Percentiles rank a stretch among this genome's conserved stretches.
Conservation (phyloP, 495 filamentous ascomycete species). For the Annulohypoxylon nitens region DNA sequence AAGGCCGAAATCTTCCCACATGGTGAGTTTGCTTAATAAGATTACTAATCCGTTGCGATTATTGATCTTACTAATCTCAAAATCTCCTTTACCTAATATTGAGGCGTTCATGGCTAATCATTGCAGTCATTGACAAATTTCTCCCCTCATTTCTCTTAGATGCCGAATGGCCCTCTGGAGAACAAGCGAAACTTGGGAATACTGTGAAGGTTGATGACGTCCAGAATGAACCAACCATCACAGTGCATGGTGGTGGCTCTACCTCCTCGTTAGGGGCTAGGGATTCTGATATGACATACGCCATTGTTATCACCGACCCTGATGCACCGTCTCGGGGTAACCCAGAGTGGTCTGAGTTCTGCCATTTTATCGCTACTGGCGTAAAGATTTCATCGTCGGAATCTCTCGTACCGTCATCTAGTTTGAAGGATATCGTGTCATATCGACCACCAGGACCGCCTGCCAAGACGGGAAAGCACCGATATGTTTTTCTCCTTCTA, state of each 20-base stretch:
- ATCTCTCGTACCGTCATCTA: slow-evolving; percentile 35
- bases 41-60: neutral
- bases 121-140: slow-evolving; percentile 74
- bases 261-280: slow-evolving; percentile 8
- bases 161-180: slow-evolving; percentile 62
- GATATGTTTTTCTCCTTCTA: slow-evolving; percentile 75
- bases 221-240: slow-evolving; percentile 64
- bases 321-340: slow-evolving; percentile 75
- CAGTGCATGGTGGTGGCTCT: slow-evolving; percentile 42
- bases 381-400: slow-evolving; percentile 31
- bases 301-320: slow-evolving; percentile 73
- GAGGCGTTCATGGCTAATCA: slow-evolving; percentile 9
- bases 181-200: slow-evolving; percentile 71
- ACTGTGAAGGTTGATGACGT: slow-evolving; percentile 65
- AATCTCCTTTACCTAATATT: neutral
- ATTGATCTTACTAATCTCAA: neutral
- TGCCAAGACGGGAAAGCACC: slow-evolving; percentile 73
- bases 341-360: slow-evolving; percentile 77
- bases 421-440: slow-evolving; percentile 62
- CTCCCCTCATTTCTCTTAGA: slow-evolving; percentile 65
- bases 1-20: slow-evolving; percentile 72
- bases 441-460: slow-evolving; percentile 75
- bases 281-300: slow-evolving; percentile 43
- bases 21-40: slow-evolving; percentile 50
- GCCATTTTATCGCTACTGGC: slow-evolving; percentile 74